These are phyloP conservation scores for Bolboschoenoplectus hybrid DNA, from an alignment of 202 grass and related monocot genomes.

Conservation along the genomic window DNA sequence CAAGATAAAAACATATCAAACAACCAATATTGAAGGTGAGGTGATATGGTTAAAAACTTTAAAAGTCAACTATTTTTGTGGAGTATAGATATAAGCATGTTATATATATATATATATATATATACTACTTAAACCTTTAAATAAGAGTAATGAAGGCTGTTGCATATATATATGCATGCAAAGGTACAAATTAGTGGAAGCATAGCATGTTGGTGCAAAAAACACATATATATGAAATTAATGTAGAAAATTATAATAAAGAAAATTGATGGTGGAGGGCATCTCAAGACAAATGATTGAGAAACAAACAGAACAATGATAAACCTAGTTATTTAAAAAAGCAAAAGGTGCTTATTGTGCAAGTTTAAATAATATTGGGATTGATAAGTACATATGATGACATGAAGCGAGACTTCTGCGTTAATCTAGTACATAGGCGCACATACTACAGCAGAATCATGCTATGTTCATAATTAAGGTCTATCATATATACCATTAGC, in stretches of 20 bases:
- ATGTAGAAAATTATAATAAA: conserved; percentile 15
- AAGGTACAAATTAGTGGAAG: background rate
- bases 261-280: conserved; percentile 36
- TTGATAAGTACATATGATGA: conserved; percentile 56
- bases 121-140: too few relatives aligned
- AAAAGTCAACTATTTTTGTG: too few relatives aligned
- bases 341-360: conserved; percentile 45
- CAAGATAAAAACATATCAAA: too few relatives aligned
- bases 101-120: too few relatives aligned
- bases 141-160: background rate
- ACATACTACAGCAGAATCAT: conserved; percentile 39
- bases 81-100: too few relatives aligned
- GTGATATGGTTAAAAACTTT: too few relatives aligned
- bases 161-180: background rate
- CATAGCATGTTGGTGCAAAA: background rate
- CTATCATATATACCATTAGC: background rate
- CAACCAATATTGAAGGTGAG: too few relatives aligned
- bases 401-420: conserved; percentile 42
- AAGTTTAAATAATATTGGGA: conserved; percentile 34
- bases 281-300: conserved; percentile 66
- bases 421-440: conserved; percentile 42
- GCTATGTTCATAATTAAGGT: conserved; percentile 45
- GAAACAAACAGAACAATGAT: conserved; percentile 61
- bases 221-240: background rate
- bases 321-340: conserved; percentile 50